Conservation (phyloP, 345 rosid genomes). For the Gossypium arboreum region DNA sequence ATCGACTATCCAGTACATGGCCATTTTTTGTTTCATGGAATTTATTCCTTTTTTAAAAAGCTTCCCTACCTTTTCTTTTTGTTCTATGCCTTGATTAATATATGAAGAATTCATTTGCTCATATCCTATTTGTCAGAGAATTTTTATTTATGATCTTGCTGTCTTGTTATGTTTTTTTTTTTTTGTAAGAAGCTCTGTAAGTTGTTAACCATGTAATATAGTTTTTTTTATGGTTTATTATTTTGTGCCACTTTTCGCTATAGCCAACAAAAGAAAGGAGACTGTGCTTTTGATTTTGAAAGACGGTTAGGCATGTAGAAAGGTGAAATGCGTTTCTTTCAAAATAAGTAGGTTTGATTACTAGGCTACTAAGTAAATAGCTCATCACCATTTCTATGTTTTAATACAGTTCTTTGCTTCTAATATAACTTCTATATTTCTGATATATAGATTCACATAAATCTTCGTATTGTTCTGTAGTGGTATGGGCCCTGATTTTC, state of each 20-base stretch:
- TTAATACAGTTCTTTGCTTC: neutral
- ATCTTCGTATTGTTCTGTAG: constrained; percentile 31
- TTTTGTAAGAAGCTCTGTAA: neutral
- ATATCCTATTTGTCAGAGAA: neutral
- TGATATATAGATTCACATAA: neutral
- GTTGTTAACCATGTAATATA: neutral
- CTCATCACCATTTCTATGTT: neutral
- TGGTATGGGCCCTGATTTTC: constrained; percentile 97
- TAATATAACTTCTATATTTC: neutral
- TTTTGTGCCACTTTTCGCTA: neutral
- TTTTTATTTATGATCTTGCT: neutral
- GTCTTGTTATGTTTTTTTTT: neutral
- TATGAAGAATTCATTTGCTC: neutral
- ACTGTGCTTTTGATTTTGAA: neutral
- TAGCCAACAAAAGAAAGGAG: neutral
- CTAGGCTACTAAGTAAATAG: neutral
- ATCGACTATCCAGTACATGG: neutral
- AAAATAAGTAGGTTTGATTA: neutral
- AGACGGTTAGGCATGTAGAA: neutral
- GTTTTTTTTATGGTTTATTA: neutral
- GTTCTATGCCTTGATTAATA: neutral
- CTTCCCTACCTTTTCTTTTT: neutral
- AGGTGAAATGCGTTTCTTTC: neutral
- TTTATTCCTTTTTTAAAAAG: neutral
- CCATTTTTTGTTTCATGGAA: neutral